A percentile compares a stretch with the other conserved stretches of the same genome.
Evolutionary conservation across 305 asterid genomes (phyloP).

Genomic region (Galium porrigens): DNA sequence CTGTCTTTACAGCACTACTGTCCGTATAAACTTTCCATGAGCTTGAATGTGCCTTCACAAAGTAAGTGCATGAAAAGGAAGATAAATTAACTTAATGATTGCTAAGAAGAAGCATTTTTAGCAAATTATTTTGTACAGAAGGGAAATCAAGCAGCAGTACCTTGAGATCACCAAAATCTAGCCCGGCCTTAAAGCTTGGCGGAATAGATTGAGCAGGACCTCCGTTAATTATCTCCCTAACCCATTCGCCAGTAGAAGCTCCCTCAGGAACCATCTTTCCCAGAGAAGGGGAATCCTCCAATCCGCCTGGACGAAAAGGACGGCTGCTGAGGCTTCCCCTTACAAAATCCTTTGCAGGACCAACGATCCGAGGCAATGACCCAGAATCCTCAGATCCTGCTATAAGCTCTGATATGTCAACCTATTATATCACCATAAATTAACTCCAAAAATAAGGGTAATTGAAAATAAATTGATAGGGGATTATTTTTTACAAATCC

Average conservation of each 20-base stretch:
- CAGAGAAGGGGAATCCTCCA: slow-evolving; percentile 46
- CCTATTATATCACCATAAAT: slow-evolving; percentile 34
- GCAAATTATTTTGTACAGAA: slow-evolving; percentile 14
- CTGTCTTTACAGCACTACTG: slow-evolving; percentile 25
- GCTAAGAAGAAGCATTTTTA: background rate
- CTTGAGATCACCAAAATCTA: slow-evolving; percentile 70
- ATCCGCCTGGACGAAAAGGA: slow-evolving; percentile 90
- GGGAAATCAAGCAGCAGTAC: slow-evolving; percentile 26
- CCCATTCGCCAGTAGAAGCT: slow-evolving; percentile 81
- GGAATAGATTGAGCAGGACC: slow-evolving; percentile 55
- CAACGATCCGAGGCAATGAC: slow-evolving; percentile 74
- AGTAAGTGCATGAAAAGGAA: background rate
- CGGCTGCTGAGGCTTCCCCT: slow-evolving; percentile 78
- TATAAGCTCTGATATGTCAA: slow-evolving; percentile 56
- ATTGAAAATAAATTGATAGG: background rate
- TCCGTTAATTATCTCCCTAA: slow-evolving; percentile 55
- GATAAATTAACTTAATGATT: background rate
- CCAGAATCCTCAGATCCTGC: slow-evolving; percentile 57
- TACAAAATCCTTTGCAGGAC: slow-evolving; percentile 80
- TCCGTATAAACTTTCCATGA: slow-evolving; percentile 47
- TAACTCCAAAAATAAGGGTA: slow-evolving; percentile 9
- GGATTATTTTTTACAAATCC: background rate
- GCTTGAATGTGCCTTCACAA: slow-evolving; percentile 45
- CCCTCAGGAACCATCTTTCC: slow-evolving; percentile 61
- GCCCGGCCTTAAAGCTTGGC: slow-evolving; percentile 68